Evolutionary conservation across 306 rosid genomes (phyloP).

Genomic region (Delonix regia): DNA sequence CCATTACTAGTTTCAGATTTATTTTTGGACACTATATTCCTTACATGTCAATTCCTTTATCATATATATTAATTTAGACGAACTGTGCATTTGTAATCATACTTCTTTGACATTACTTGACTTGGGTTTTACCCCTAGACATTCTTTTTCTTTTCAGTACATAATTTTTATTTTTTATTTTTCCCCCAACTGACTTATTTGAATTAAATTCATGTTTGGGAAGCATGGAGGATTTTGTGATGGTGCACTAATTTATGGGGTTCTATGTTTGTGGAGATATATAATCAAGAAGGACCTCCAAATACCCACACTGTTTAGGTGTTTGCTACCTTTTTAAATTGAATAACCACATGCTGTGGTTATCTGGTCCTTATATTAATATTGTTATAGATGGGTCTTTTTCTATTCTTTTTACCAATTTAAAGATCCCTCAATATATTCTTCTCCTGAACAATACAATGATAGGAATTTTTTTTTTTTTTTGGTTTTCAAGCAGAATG

Average conservation of each 20-base stretch:
- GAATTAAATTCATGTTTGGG: conserved; percentile 1
- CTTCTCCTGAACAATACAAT: neutral
- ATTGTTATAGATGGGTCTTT: neutral
- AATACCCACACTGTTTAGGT: neutral
- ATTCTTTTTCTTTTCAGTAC: neutral
- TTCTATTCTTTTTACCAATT: neutral
- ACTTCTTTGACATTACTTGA: conserved; percentile 19
- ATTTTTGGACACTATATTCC: neutral
- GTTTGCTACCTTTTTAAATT: neutral
- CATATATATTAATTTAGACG: neutral
- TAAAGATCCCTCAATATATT: neutral
- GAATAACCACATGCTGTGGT: neutral
- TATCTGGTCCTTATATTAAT: neutral
- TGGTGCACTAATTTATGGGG: neutral
- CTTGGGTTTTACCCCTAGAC: conserved; percentile 14
- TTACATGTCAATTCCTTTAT: conserved; percentile 6
- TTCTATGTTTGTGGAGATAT: neutral
- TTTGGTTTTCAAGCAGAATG: conserved; percentile 57
- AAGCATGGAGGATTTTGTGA: neutral
- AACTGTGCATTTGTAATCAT: neutral
- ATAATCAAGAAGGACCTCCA: neutral
- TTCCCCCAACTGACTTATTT: conserved; percentile 14
- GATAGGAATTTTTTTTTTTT: neutral
- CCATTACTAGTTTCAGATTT: conserved; percentile 7
- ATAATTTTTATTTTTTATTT: neutral